phyloP scores from a whole-genome alignment of 2,329 filamentous ascomycete genomes.

The Fusarium equiseti region DNA sequence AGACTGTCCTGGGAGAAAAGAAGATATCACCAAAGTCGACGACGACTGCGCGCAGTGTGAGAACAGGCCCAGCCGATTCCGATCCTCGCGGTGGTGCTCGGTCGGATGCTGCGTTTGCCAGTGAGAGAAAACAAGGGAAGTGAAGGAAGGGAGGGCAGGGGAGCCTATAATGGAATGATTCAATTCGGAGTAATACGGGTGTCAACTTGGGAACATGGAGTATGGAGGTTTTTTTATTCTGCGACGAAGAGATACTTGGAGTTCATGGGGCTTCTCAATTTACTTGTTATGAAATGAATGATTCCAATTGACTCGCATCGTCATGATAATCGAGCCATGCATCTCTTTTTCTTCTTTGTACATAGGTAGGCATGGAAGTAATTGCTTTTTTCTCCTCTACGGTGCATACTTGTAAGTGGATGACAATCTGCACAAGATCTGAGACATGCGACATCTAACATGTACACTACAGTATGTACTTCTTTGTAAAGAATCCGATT shows the following conservation, averaged over 20 bases:
- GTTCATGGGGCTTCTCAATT: background rate
- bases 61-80: slow-evolving; percentile 42
- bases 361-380: background rate
- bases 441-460: slow-evolving; percentile 18
- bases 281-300: background rate
- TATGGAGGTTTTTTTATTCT: slow-evolving; percentile 5
- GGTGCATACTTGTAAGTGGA: background rate
- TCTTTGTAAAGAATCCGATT: background rate
- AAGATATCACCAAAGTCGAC: slow-evolving; percentile 48
- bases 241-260: slow-evolving; percentile 2
- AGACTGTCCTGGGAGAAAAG: slow-evolving; percentile 49
- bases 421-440: slow-evolving; percentile 14
- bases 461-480: background rate
- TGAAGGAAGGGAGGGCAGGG: background rate
- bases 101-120: slow-evolving; percentile 51
- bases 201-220: slow-evolving; percentile 22
- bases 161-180: slow-evolving; percentile 11
- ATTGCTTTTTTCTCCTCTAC: background rate
- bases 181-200: slow-evolving; percentile 13
- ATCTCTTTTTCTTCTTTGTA: background rate
- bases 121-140: slow-evolving; percentile 25
- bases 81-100: slow-evolving; percentile 54
- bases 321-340: background rate
- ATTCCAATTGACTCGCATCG: background rate
- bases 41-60: slow-evolving; percentile 55